Evolutionary conservation across 1,284 basidiomycete species (phyloP).

Genomic region (Entoloma clypeatum): DNA sequence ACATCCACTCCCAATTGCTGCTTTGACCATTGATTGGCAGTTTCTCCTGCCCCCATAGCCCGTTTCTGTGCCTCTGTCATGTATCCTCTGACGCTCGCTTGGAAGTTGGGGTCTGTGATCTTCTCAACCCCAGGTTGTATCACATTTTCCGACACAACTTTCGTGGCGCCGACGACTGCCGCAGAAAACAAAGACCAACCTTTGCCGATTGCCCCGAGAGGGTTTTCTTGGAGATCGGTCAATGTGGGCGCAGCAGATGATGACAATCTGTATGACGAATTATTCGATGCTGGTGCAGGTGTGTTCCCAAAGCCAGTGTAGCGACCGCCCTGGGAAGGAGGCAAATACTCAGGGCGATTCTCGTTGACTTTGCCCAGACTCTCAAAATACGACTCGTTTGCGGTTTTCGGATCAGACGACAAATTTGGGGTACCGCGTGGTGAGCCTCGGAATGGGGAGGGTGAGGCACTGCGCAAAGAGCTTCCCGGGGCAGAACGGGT

Average conservation of each 20-base stretch:
- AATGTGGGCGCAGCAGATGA: slow-evolving; percentile 70
- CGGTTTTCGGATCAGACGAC: slow-evolving; percentile 56
- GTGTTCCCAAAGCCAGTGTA: slow-evolving; percentile 84
- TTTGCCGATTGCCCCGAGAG: slow-evolving; percentile 72
- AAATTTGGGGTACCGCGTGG: slow-evolving; percentile 41
- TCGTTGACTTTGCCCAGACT: slow-evolving; percentile 72
- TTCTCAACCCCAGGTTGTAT: slow-evolving; percentile 80
- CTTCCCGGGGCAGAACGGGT: slow-evolving; percentile 47
- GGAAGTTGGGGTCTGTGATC: slow-evolving; percentile 72
- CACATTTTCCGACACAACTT: slow-evolving; percentile 72
- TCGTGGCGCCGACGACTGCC: slow-evolving; percentile 68
- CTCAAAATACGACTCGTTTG: slow-evolving; percentile 77
- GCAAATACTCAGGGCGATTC: slow-evolving; percentile 62
- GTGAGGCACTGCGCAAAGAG: slow-evolving; percentile 47
- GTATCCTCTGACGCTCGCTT: slow-evolving; percentile 68
- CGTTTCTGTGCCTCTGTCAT: slow-evolving; percentile 63
- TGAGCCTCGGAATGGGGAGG: slow-evolving; percentile 50
- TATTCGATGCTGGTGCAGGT: slow-evolving; percentile 46
- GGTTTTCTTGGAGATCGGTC: slow-evolving; percentile 75
- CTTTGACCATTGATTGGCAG: slow-evolving; percentile 72
- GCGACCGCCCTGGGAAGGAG: slow-evolving; percentile 81
- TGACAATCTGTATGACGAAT: slow-evolving; percentile 62
- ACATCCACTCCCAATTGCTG: slow-evolving; percentile 76
- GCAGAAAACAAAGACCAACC: slow-evolving; percentile 83
- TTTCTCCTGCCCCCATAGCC: slow-evolving; percentile 52